Evolutionary conservation across 306 rosid species (phyloP).

Genomic region (Astragalus membranaceus): DNA sequence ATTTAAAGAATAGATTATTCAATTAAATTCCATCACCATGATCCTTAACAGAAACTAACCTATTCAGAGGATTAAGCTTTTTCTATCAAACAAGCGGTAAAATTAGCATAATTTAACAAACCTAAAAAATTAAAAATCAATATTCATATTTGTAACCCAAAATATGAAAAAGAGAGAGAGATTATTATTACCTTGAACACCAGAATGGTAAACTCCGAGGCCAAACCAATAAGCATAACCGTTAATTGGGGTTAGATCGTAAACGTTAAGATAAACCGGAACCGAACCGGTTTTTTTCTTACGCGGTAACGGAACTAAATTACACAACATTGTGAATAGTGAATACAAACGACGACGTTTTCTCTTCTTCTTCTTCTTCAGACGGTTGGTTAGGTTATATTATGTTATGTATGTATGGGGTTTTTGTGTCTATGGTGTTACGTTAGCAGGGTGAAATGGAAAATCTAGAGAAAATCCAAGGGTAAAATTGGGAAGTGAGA

Average conservation of each 20-base stretch:
- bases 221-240: conserved; percentile 96
- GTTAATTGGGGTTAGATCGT: conserved; percentile 90
- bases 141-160: background rate
- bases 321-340: conserved; percentile 43
- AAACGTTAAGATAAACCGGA: conserved; percentile 82
- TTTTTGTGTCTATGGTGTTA: background rate
- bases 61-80: background rate
- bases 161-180: background rate
- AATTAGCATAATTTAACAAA: background rate
- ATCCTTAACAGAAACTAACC: background rate
- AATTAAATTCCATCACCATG: background rate
- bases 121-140: background rate
- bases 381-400: background rate
- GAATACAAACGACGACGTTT: background rate
- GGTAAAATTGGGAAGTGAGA: conserved; percentile 8
- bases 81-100: background rate
- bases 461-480: conserved; percentile 12
- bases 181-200: conserved; percentile 66
- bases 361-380: background rate
- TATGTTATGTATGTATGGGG: no score
- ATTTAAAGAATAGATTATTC: background rate
- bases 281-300: conserved; percentile 66
- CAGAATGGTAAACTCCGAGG: conserved; percentile 94
- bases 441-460: background rate
- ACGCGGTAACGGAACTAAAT: conserved; percentile 32